Base-by-base conservation (phyloP, 2,329 filamentous ascomycete species). In the Sporothrix schenckii region DNA sequence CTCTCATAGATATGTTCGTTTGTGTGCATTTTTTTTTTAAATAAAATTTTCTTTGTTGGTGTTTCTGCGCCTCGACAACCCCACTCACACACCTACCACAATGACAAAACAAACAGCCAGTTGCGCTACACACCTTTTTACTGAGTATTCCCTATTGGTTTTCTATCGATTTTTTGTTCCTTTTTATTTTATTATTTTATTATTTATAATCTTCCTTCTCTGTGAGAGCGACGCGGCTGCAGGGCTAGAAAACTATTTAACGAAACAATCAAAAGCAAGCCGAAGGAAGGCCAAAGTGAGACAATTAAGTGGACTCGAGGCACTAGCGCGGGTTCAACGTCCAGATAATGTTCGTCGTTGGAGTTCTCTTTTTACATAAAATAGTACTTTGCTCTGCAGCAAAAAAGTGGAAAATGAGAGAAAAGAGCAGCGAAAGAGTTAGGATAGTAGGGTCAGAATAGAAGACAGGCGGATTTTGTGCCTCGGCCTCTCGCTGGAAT, bases 401-500 rank as follows among this genome's bases (percentile, higher is more conserved):
- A 53, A 13, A 41, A n/a, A 34, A 24, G 34, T 9, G 11, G 14
- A 53, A 52, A 14, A 2, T 1, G 19, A 49, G 13, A 52, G n/a
- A 21, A 24, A 52, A 52, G 1, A 16, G 53, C 27, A 24, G 53
- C 34, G 24, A 56, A 56, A 7, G 24, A 7, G 41, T 14, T 2
- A 13, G 11, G 4, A 14, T 11, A 41, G 19, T 3, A 1, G 7
- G 16, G 56, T 16, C 4, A 3, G 47, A 19, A 16, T 19, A 3
- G 16, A 14, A 49, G 47, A 19, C 49, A 21, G 34, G 56, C 16
- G 11, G 34, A 19, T 4, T 34, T 19, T 14, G 41, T 13, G 41
- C 14, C 13, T 49, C 63, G 30, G 41, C 60, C 60, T 49, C 44
- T 27, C 44, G 13, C 60, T 65, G 60, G 60, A 65, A 65, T 65